Evolutionary conservation across 2,329 filamentous ascomycete genomes (phyloP).

Genomic region (Trichoderma aggressivum): DNA sequence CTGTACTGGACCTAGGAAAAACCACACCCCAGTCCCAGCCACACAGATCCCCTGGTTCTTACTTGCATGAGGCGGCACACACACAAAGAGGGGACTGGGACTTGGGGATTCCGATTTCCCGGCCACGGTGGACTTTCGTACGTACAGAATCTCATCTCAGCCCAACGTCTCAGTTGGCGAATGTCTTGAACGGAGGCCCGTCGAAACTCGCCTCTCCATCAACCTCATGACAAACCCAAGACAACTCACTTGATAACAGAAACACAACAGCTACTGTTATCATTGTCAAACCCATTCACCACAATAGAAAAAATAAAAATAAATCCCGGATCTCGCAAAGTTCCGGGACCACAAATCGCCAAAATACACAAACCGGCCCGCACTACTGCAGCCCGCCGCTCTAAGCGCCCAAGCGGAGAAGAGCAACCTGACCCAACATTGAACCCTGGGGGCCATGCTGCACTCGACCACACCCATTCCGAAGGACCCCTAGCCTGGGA

Average conservation of each 20-base stretch:
- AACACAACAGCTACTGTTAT: not conserved
- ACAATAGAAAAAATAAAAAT: not conserved
- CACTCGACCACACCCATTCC: slow-evolving; percentile 18
- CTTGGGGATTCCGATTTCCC: not conserved
- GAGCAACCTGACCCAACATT: slow-evolving; percentile 14
- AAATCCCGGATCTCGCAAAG: not conserved
- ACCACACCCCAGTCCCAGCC: not conserved
- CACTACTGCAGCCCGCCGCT: slow-evolving; percentile 23
- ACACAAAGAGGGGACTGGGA: not conserved
- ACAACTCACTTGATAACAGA: not conserved
- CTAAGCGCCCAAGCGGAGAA: slow-evolving; percentile 28
- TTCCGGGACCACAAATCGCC: not conserved
- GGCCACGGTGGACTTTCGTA: not conserved
- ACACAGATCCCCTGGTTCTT: not conserved
- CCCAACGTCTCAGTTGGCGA: not conserved
- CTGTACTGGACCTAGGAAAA: not conserved
- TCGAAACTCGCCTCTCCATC: not conserved
- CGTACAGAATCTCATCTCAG: not conserved
- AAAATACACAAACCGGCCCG: not conserved
- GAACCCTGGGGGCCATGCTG: not conserved
- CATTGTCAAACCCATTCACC: not conserved
- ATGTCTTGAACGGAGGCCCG: no score
- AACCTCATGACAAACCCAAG: not conserved
- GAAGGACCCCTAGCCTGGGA: not conserved
- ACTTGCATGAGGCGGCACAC: not conserved